Conservation (phyloP, 1,284 basidiomycete genomes). For the Anthracocystis panici-leucophaei region DNA sequence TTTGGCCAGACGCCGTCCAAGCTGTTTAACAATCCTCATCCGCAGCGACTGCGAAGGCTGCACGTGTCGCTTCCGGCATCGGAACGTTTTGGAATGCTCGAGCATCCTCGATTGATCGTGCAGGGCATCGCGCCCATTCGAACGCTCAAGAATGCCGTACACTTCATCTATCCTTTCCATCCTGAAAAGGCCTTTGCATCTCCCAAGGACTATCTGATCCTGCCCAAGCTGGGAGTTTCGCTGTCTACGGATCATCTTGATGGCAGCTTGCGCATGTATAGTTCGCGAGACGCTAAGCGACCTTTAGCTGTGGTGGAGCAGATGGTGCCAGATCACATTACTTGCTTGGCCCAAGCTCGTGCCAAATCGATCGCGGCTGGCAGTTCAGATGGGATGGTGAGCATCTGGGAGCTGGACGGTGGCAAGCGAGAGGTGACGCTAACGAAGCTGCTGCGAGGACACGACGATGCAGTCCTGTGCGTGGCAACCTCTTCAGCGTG, state of each 20-base stretch:
- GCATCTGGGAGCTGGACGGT: constrained; percentile 53
- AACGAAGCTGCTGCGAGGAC: constrained; percentile 77
- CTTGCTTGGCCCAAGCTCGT: constrained; percentile 79
- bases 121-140: constrained; percentile 54
- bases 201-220: constrained; percentile 74
- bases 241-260: constrained; percentile 77
- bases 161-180: constrained; percentile 75
- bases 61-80: constrained; percentile 17
- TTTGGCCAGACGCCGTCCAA: constrained; percentile 73
- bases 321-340: constrained; percentile 39
- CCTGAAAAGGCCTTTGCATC: constrained; percentile 78
- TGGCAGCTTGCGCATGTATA: constrained; percentile 74
- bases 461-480: constrained; percentile 78
- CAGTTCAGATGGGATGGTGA: constrained; percentile 71
- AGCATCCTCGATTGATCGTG: constrained; percentile 74
- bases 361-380: constrained; percentile 80
- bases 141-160: constrained; percentile 70
- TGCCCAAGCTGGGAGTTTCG: constrained; percentile 75
- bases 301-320: constrained; percentile 75
- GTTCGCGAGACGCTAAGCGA: constrained; percentile 69
- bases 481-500: constrained; percentile 83
- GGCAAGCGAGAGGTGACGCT: constrained; percentile 36
- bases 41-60: constrained; percentile 74
- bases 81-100: constrained; percentile 78
- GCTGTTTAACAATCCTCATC: constrained; percentile 87